Conservation (phyloP, 2,329 filamentous ascomycete species). For the Botrytis squamosa region DNA sequence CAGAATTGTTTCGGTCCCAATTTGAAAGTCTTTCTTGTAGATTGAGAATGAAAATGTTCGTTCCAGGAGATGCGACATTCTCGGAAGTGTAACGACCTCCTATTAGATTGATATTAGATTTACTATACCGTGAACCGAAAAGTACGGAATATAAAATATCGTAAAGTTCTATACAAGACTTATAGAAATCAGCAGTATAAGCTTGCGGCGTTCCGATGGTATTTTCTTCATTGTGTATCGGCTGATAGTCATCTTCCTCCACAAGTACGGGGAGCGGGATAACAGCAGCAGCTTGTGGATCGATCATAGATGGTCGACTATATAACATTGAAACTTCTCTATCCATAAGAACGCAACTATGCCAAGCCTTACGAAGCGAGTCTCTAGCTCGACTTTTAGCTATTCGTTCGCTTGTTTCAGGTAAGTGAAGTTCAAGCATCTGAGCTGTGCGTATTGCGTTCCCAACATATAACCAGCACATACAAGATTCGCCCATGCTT, state of each 20-base stretch:
- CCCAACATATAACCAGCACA: neutral
- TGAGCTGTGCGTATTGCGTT: neutral
- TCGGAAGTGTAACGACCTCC: neutral
- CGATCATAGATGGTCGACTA: neutral
- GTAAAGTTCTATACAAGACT: neutral
- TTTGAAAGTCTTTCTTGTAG: neutral
- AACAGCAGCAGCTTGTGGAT: neutral
- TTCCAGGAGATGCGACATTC: neutral
- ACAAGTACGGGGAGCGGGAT: neutral
- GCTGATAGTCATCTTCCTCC: neutral
- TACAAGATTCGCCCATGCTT: neutral
- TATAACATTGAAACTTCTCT: neutral
- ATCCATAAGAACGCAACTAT: neutral
- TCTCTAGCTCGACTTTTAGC: neutral
- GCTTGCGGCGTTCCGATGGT: neutral
- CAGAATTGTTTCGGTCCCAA: neutral
- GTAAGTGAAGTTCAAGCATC: neutral
- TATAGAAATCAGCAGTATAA: neutral
- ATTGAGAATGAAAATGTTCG: neutral
- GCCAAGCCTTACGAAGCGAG: neutral
- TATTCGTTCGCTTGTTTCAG: neutral
- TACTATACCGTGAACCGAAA: neutral
- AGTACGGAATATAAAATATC: no score
- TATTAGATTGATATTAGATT: neutral
- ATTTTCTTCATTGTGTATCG: neutral